Evolutionary conservation across 495 filamentous ascomycete species (phyloP).

Genomic region (Parathielavia hyrcaniae): DNA sequence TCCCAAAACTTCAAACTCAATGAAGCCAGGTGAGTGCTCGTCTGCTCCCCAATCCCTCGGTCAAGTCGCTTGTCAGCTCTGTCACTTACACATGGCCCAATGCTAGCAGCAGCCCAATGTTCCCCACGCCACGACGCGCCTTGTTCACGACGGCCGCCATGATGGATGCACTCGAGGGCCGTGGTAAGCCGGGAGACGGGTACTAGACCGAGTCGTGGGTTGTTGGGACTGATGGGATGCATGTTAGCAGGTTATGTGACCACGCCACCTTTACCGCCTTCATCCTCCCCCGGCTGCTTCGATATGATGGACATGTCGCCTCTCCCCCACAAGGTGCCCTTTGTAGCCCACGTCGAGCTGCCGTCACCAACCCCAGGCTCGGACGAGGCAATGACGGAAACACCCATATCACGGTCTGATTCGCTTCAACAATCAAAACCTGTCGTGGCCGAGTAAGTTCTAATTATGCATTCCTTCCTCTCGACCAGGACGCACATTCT

Average conservation of each 20-base stretch:
- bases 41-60: background rate
- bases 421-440: constrained; percentile 50
- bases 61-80: background rate
- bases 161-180: constrained; percentile 57
- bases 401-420: constrained; percentile 41
- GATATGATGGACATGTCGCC: constrained; percentile 95
- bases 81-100: constrained; percentile 24
- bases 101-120: constrained; percentile 63
- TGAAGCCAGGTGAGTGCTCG: constrained; percentile 66
- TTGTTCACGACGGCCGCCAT: constrained; percentile 75
- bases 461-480: constrained; percentile 17
- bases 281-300: constrained; percentile 55
- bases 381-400: constrained; percentile 46
- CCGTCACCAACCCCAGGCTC: constrained; percentile 59
- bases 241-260: constrained; percentile 57
- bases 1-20: constrained; percentile 92
- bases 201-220: constrained; percentile 1
- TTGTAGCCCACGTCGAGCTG: constrained; percentile 54
- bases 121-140: constrained; percentile 85
- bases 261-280: constrained; percentile 76
- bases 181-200: constrained; percentile 60
- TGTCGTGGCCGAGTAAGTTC: constrained; percentile 45
- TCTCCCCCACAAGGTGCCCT: constrained; percentile 79
- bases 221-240: constrained; percentile 22
- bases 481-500: background rate